These are phyloP conservation scores for Septoria linicola DNA, from an alignment of 2,329 filamentous ascomycete species.

Conservation along the genomic window DNA sequence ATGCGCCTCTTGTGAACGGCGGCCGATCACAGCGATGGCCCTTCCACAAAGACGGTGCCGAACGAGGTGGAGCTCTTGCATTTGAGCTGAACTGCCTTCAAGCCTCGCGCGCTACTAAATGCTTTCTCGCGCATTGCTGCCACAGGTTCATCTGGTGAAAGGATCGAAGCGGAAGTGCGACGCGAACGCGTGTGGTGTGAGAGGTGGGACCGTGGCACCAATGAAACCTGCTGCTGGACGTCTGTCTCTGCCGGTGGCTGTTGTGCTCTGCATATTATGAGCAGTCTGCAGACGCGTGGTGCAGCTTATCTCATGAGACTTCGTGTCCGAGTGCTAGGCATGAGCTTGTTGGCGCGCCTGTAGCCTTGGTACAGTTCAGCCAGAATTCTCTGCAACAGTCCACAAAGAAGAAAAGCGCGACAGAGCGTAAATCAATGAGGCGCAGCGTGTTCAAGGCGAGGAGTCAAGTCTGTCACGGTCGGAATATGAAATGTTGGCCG, in stretches of 20 bases:
- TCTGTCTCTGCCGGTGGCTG: neutral
- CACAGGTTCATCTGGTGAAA: too few species aligned
- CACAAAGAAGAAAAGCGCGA: too few species aligned
- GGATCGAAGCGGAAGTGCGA: neutral
- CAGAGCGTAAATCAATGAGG: too few species aligned
- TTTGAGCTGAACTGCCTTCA: neutral
- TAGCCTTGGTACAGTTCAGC: constrained; percentile 2
- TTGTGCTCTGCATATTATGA: neutral
- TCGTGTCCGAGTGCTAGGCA: neutral
- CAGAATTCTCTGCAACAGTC: too few species aligned
- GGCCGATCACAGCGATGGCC: too few species aligned
- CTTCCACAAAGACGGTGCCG: too few species aligned
- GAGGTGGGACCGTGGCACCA: constrained; percentile 1
- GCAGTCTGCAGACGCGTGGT: constrained; percentile 1
- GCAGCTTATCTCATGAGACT: neutral
- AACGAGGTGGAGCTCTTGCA: neutral
- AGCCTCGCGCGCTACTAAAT: neutral
- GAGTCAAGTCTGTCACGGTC: too few species aligned
- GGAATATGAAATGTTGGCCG: too few species aligned
- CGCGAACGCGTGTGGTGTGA: constrained; percentile 5
- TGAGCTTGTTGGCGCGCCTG: neutral
- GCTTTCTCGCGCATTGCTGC: neutral
- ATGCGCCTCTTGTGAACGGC: neutral
- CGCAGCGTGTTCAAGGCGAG: too few species aligned
- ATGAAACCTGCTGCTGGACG: constrained; percentile 6